Evolutionary conservation across 2,329 filamentous ascomycete genomes (phyloP).

Genomic region (Emmonsia crescens): DNA sequence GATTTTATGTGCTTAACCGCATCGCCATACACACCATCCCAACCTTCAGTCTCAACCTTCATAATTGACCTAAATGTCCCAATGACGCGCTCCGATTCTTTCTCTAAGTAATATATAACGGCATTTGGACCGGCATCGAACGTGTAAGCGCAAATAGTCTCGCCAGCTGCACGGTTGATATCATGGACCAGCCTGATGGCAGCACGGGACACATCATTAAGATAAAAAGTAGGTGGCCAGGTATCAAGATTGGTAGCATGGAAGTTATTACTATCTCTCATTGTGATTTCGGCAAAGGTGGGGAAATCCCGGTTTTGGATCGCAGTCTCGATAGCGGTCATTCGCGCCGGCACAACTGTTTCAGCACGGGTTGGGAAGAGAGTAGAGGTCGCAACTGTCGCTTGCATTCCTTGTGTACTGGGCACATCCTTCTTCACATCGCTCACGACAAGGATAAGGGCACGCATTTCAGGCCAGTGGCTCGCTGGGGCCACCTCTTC

Average conservation of each 20-base stretch:
- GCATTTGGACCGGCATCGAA: conserved; percentile 97
- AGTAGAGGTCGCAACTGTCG: conserved; percentile 82
- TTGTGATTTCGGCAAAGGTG: conserved; percentile 78
- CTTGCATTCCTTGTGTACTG: conserved; percentile 91
- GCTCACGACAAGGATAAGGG: conserved; percentile 79
- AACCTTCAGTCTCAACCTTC: conserved; percentile 48
- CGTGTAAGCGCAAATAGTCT: conserved; percentile 81
- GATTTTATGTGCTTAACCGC: conserved; percentile 43
- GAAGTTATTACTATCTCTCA: conserved; percentile 96
- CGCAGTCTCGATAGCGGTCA: conserved; percentile 75
- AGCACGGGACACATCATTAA: conserved; percentile 85
- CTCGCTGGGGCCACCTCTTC: conserved; percentile 77
- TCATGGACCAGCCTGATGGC: conserved; percentile 81
- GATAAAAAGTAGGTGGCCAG: conserved; percentile 94
- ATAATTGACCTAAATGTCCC: conserved; percentile 66
- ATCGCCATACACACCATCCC: conserved; percentile 48
- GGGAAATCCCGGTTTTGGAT: conserved; percentile 71
- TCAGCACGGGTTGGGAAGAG: conserved; percentile 69
- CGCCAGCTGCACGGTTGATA: conserved; percentile 71
- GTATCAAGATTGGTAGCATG: conserved; percentile 92
- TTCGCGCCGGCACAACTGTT: conserved; percentile 68
- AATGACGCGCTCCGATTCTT: conserved; percentile 61
- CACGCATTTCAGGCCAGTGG: conserved; percentile 94
- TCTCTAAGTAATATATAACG: conserved; percentile 86
- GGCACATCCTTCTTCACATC: conserved; percentile 94